Conservation (phyloP, 2,329 filamentous ascomycete species). For the Hymenoscyphus occultus region DNA sequence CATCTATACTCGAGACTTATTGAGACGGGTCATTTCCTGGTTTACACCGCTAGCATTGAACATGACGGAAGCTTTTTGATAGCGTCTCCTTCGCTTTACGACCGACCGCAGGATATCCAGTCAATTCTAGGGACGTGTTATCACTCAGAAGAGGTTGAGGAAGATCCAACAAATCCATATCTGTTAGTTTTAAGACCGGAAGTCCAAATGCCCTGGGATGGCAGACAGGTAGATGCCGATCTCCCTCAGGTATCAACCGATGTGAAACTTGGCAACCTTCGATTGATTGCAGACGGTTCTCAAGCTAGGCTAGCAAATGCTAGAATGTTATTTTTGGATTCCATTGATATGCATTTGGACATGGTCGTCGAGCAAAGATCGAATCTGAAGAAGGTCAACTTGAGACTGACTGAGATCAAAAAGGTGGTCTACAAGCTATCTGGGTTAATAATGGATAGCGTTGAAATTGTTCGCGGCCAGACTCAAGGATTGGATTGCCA, state of each 20-base stretch:
- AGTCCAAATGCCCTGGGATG: slow-evolving; percentile 75
- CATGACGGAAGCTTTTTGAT: slow-evolving; percentile 78
- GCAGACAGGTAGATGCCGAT: slow-evolving; percentile 67
- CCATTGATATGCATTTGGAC: slow-evolving; percentile 81
- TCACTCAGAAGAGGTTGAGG: slow-evolving; percentile 65
- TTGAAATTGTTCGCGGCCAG: slow-evolving; percentile 86
- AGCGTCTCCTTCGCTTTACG: slow-evolving; percentile 74
- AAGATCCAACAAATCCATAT: slow-evolving; percentile 79
- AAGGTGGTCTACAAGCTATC: slow-evolving; percentile 95
- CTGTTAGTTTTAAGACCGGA: slow-evolving; percentile 83
- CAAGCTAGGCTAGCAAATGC: slow-evolving; percentile 74
- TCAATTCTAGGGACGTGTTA: slow-evolving; percentile 79
- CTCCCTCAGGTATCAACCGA: slow-evolving; percentile 79
- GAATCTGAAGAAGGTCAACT: slow-evolving; percentile 88
- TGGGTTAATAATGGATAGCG: slow-evolving; percentile 98
- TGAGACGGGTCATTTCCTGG: slow-evolving; percentile 80
- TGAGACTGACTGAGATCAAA: slow-evolving; percentile 88
- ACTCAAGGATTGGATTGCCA: slow-evolving; percentile 82
- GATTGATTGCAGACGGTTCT: slow-evolving; percentile 85
- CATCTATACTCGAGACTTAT: slow-evolving; percentile 79
- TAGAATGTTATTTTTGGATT: slow-evolving; percentile 71
- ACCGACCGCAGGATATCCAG: slow-evolving; percentile 77
- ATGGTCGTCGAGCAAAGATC: slow-evolving; percentile 89
- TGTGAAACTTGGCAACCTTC: slow-evolving; percentile 79
- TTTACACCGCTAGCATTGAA: slow-evolving; percentile 68